Conservation (phyloP, 371 early-diverging fungal genomes). For the Nematocida homosporus region DNA sequence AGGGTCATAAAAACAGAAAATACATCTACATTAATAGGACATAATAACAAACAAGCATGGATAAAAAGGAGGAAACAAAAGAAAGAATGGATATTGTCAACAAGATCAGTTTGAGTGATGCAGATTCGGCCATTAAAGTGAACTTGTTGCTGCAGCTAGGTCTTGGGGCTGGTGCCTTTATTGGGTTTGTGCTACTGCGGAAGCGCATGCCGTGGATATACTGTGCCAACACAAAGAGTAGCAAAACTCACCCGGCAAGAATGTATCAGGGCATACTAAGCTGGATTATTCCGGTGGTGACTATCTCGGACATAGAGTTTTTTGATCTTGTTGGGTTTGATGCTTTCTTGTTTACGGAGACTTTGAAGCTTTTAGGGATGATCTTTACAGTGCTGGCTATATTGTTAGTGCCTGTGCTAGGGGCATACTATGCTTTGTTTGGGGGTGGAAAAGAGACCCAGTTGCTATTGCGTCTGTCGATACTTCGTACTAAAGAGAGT, state of each 20-base stretch:
- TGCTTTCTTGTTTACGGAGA: slow-evolving; percentile 68
- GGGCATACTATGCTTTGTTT: slow-evolving; percentile 54
- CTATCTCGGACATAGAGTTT: slow-evolving; percentile 58
- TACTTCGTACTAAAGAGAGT: slow-evolving; percentile 32
- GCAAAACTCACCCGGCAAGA: slow-evolving; percentile 65
- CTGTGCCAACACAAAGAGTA: slow-evolving; percentile 61
- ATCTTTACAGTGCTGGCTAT: slow-evolving; percentile 59
- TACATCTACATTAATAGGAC: background rate
- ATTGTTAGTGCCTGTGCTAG: slow-evolving; percentile 55
- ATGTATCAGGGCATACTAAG: slow-evolving; percentile 58
- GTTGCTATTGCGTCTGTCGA: slow-evolving; percentile 39
- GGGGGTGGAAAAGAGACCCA: slow-evolving; percentile 6
- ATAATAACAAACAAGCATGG: background rate
- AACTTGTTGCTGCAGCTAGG: slow-evolving; percentile 60
- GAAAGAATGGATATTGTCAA: slow-evolving; percentile 2
- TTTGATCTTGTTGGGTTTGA: slow-evolving; percentile 67
- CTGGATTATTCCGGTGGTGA: slow-evolving; percentile 66
- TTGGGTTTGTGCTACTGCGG: slow-evolving; percentile 61
- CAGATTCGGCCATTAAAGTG: slow-evolving; percentile 60
- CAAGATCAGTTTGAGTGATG: slow-evolving; percentile 40
- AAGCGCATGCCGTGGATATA: slow-evolving; percentile 65
- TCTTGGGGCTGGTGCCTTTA: slow-evolving; percentile 25
- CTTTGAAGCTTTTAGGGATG: slow-evolving; percentile 65
- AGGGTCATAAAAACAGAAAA: slow-evolving; percentile 48
- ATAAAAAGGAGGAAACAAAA: background rate